These are phyloP conservation scores for Schizosaccharomyces cryophilus DNA, from an alignment of 805 yeast genomes.

Conservation along the genomic window DNA sequence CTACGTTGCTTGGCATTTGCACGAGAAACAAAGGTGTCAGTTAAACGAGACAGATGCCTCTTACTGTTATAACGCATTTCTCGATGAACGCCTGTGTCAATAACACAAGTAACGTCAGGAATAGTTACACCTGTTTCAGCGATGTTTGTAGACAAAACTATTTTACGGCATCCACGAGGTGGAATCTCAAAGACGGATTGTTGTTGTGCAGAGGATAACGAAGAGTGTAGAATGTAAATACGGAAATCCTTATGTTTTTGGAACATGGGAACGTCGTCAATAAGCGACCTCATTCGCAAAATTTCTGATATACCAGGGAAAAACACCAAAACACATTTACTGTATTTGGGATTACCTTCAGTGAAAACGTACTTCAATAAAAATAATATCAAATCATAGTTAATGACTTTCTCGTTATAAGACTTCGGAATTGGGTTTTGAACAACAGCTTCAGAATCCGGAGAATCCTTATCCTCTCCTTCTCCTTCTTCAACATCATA, in stretches of 20 bases:
- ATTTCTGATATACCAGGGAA: conserved; percentile 10
- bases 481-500: background rate
- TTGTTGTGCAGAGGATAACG: conserved; percentile 22
- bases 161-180: conserved; percentile 28
- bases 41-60: conserved; percentile 48
- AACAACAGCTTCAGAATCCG: background rate
- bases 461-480: background rate
- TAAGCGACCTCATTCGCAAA: conserved; percentile 2
- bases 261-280: background rate
- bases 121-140: conserved; percentile 79
- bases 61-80: conserved; percentile 51
- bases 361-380: background rate
- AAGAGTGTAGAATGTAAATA: conserved; percentile 8
- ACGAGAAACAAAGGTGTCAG: conserved; percentile 45
- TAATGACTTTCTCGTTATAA: background rate
- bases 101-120: conserved; percentile 52
- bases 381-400: background rate
- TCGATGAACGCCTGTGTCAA: conserved; percentile 58
- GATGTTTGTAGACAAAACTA: conserved; percentile 63
- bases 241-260: background rate
- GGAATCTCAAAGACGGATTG: conserved; percentile 33
- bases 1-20: conserved; percentile 68
- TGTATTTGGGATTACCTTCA: background rate
- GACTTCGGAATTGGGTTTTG: background rate
- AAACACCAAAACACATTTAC: conserved; percentile 8